These are phyloP conservation scores for Candida smagusa DNA, from an alignment of 1,139 yeast genomes.

Conservation along the genomic window DNA sequence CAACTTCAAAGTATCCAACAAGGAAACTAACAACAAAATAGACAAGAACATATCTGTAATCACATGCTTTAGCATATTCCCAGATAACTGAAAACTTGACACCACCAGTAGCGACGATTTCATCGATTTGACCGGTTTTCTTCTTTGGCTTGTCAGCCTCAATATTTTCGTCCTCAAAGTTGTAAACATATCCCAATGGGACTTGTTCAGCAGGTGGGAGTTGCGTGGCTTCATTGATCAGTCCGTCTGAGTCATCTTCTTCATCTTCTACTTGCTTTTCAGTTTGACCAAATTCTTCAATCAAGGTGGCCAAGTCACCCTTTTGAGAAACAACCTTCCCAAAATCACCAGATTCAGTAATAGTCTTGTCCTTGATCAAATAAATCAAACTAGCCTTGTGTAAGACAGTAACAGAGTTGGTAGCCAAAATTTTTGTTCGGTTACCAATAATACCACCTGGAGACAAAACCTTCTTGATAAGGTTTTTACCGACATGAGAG, in stretches of 20 bases:
- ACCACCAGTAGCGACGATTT: constrained; percentile 21
- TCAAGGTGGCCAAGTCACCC: constrained; percentile 35
- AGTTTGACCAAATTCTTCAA: constrained; percentile 72
- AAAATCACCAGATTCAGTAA: constrained; percentile 29
- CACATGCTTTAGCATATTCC: constrained; percentile 27
- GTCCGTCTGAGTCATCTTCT: constrained; percentile 1
- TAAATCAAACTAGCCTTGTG: constrained; percentile 32
- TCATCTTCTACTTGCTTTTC: constrained; percentile 16
- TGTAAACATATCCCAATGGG: constrained; percentile 20
- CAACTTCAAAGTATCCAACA: constrained; percentile 16
- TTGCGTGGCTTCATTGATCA: neutral
- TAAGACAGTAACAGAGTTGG: constrained; percentile 26
- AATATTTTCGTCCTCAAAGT: constrained; percentile 17
- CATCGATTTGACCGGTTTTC: constrained; percentile 21
- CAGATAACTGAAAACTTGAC: constrained; percentile 21
- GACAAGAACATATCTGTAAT: constrained; percentile 19
- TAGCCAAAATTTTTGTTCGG: constrained; percentile 27
- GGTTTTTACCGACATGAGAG: constrained; percentile 29
- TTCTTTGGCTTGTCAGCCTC: constrained; percentile 13
- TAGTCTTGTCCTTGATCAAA: constrained; percentile 24
- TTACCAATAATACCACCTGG: constrained; percentile 23
- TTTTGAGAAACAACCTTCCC: constrained; percentile 13
- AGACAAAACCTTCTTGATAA: constrained; percentile 21
- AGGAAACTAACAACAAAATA: constrained; percentile 18
- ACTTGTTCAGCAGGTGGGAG: constrained; percentile 19